A percentile compares a stretch with the other conserved stretches of the same genome.
These are phyloP conservation scores for Gleditsia sinensis DNA, from an alignment of 306 rosid genomes.

Conservation along the genomic window DNA sequence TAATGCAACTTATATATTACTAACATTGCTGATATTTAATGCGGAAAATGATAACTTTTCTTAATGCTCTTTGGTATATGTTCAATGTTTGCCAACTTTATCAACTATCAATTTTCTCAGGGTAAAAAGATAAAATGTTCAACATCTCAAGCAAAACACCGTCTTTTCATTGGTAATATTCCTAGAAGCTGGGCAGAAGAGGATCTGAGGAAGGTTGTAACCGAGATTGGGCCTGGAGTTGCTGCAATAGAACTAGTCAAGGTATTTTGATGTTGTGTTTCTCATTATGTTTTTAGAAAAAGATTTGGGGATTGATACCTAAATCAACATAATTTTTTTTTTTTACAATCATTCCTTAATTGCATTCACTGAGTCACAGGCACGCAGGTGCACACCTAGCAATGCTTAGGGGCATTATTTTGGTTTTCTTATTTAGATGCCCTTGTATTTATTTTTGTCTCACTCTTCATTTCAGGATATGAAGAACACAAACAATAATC, in stretches of 20 bases:
- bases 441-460: slow-evolving; percentile 21
- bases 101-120: slow-evolving; percentile 46
- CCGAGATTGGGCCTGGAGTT: slow-evolving; percentile 86
- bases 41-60: not conserved
- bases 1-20: slow-evolving; percentile 4
- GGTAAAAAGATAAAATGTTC: slow-evolving; percentile 89
- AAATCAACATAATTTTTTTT: slow-evolving; percentile 7
- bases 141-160: slow-evolving; percentile 90
- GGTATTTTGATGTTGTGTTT: slow-evolving; percentile 48
- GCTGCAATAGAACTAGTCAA: slow-evolving; percentile 80
- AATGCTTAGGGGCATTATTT: not conserved
- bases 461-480: slow-evolving; percentile 66
- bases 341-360: not conserved
- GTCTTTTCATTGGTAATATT: slow-evolving; percentile 92
- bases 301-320: not conserved
- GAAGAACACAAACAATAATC: slow-evolving; percentile 75
- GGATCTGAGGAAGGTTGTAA: slow-evolving; percentile 78
- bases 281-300: not conserved
- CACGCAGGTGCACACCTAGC: not conserved
- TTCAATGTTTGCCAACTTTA: slow-evolving; percentile 26
- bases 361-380: not conserved
- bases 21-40: slow-evolving; percentile 20
- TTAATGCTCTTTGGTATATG: slow-evolving; percentile 14
- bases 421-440: slow-evolving; percentile 25
- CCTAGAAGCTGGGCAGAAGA: slow-evolving; percentile 93